Evolutionary conservation across 208 protist genomes (phyloP).

Genomic region (Trypanosoma congolense): DNA sequence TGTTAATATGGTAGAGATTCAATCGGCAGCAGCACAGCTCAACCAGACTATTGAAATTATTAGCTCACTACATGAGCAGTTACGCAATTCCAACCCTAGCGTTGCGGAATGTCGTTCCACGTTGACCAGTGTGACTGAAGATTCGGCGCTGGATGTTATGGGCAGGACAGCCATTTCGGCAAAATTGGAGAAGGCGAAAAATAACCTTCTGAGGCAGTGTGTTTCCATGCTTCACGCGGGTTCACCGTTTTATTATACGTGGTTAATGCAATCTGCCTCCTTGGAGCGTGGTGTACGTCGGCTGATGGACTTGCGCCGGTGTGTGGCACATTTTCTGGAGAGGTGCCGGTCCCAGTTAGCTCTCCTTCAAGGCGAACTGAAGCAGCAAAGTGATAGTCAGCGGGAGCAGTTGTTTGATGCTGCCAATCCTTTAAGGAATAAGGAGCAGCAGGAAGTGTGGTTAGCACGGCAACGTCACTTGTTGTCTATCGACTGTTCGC

Average conservation of each 20-base stretch:
- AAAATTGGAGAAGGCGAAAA: slow-evolving; percentile 32
- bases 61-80: slow-evolving; percentile 6
- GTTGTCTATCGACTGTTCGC: slow-evolving; percentile 39
- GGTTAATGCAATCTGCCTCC: slow-evolving; percentile 64
- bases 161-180: slow-evolving; percentile 13
- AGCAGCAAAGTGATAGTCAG: background rate
- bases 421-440: background rate
- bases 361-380: background rate
- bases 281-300: slow-evolving; percentile 55
- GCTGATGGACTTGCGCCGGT: slow-evolving; percentile 69
- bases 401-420: background rate
- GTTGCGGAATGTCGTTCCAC: no score
- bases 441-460: slow-evolving; percentile 33
- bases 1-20: slow-evolving; percentile 40
- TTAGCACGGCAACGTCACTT: slow-evolving; percentile 44
- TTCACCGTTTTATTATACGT: slow-evolving; percentile 70
- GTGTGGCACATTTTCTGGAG: slow-evolving; percentile 15
- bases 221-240: slow-evolving; percentile 42
- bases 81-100: background rate
- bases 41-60: slow-evolving; percentile 6
- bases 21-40: slow-evolving; percentile 27
- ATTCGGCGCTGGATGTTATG: background rate
- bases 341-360: slow-evolving; percentile 10
- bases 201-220: slow-evolving; percentile 44
- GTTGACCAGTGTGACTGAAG: no score